These are phyloP conservation scores for Zizania latifolia DNA, from an alignment of 176 grass and related monocot species.

Conservation along the genomic window DNA sequence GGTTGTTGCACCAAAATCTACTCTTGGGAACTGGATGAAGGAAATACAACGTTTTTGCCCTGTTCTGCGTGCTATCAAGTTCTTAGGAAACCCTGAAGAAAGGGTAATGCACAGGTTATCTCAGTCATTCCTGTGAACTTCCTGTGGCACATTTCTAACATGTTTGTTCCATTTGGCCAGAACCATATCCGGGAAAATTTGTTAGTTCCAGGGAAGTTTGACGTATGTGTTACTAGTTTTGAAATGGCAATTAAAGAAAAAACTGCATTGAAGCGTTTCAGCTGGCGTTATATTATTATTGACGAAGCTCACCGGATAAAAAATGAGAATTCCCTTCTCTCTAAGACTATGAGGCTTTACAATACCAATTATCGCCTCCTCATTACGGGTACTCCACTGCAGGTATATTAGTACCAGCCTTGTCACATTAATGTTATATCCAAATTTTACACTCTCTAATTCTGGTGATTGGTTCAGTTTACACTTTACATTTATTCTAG, in stretches of 20 bases:
- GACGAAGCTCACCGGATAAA: constrained; percentile 84
- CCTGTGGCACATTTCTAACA: constrained; percentile 6
- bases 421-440: background rate
- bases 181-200: constrained; percentile 62
- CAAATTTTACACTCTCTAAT: constrained; percentile 1
- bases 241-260: constrained; percentile 89
- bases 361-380: constrained; percentile 73
- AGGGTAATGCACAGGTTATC: constrained; percentile 45
- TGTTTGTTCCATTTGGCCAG: constrained; percentile 28
- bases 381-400: constrained; percentile 66
- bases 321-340: constrained; percentile 77
- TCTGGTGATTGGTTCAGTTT: constrained; percentile 8
- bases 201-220: constrained; percentile 67
- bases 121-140: background rate
- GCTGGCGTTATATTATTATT: constrained; percentile 81
- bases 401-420: constrained; percentile 38
- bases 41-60: constrained; percentile 96
- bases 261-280: constrained; percentile 59
- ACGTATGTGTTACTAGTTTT: constrained; percentile 81
- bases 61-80: constrained; percentile 73
- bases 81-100: constrained; percentile 94
- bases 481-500: background rate
- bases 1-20: constrained; percentile 98
- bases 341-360: constrained; percentile 80
- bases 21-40: constrained; percentile 97